phyloP scores from a whole-genome alignment of 495 filamentous ascomycete genomes.

The Neurospora tetrasperma region DNA sequence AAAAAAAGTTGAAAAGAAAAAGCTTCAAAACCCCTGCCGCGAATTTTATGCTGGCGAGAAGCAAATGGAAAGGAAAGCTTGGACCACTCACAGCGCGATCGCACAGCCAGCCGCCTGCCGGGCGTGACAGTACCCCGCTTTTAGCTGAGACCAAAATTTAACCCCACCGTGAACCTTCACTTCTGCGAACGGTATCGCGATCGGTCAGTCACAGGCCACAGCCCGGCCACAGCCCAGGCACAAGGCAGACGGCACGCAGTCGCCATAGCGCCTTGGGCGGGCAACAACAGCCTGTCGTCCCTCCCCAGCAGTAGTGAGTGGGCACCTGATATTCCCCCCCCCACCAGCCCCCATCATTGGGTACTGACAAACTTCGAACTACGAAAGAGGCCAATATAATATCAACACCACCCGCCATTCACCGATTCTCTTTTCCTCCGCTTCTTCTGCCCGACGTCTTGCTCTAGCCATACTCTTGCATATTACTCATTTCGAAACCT shows the following conservation, averaged over 20 bases:
- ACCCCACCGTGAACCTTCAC: conserved; percentile 12
- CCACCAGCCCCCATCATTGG: conserved; percentile 8
- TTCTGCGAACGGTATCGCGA: conserved; percentile 1
- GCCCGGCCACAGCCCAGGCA: neutral
- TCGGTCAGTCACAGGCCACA: neutral
- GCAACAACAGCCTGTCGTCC: neutral
- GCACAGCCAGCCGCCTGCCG: conserved; percentile 2
- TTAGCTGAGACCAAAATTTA: conserved; percentile 13
- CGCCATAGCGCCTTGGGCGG: neutral
- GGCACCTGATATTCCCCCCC: neutral
- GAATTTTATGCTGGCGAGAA: conserved; percentile 4
- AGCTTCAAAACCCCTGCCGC: neutral
- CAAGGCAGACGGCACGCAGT: neutral
- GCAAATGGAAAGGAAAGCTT: neutral
- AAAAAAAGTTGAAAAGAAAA: neutral
- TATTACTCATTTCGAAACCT: neutral
- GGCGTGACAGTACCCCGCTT: neutral
- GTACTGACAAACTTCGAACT: conserved; percentile 17
- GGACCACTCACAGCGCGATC: neutral
- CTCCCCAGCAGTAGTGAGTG: neutral
- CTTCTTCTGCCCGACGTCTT: neutral
- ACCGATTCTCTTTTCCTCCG: neutral
- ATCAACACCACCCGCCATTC: conserved; percentile 3
- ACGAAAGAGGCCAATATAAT: conserved; percentile 1
- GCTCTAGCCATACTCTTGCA: neutral